A percentile compares a stretch with the other conserved stretches of the same genome.
These are phyloP conservation scores for Lachancea kluyveri DNA, from an alignment of 805 yeast genomes.

Conservation along the genomic window DNA sequence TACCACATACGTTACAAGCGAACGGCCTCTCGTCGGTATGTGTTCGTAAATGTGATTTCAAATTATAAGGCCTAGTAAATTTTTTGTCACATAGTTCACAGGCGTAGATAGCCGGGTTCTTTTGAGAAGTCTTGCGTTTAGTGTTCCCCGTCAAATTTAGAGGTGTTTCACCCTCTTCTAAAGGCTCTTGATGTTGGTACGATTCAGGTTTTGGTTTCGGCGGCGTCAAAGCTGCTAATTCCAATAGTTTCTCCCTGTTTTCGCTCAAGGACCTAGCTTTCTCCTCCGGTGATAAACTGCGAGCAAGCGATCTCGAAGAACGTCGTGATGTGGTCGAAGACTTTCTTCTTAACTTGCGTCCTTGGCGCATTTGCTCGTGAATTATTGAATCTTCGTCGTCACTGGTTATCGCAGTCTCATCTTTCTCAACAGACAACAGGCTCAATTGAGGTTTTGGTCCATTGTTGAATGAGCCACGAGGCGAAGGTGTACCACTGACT, in stretches of 20 bases:
- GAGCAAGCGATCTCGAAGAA: slow-evolving; percentile 12
- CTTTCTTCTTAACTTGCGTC: slow-evolving; percentile 21
- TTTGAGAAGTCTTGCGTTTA: slow-evolving; percentile 15
- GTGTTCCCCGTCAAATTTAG: slow-evolving; percentile 13
- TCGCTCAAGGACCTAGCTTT: slow-evolving; percentile 28
- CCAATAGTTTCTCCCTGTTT: slow-evolving; percentile 26
- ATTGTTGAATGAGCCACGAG: slow-evolving; percentile 4
- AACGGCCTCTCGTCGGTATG: slow-evolving; percentile 83
- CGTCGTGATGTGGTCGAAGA: slow-evolving; percentile 13
- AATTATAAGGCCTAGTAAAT: slow-evolving; percentile 88
- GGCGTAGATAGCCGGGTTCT: slow-evolving; percentile 35
- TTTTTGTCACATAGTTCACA: slow-evolving; percentile 81
- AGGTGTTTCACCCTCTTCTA: slow-evolving; percentile 16
- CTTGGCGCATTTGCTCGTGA: slow-evolving; percentile 18
- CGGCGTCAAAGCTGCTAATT: slow-evolving; percentile 23
- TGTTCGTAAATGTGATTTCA: slow-evolving; percentile 85
- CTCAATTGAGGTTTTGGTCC: slow-evolving; percentile 1
- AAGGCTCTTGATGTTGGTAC: slow-evolving; percentile 6
- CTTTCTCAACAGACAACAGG: slow-evolving; percentile 5
- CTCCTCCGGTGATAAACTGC: slow-evolving; percentile 22
- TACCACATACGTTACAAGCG: slow-evolving; percentile 66
- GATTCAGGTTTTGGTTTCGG: slow-evolving; percentile 8
- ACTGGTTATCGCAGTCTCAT: slow-evolving; percentile 2
- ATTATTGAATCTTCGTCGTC: slow-evolving; percentile 4
- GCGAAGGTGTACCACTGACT: slow-evolving; percentile 3